phyloP scores from a whole-genome alignment of 495 filamentous ascomycete genomes.

The Achaetomiella virescens region DNA sequence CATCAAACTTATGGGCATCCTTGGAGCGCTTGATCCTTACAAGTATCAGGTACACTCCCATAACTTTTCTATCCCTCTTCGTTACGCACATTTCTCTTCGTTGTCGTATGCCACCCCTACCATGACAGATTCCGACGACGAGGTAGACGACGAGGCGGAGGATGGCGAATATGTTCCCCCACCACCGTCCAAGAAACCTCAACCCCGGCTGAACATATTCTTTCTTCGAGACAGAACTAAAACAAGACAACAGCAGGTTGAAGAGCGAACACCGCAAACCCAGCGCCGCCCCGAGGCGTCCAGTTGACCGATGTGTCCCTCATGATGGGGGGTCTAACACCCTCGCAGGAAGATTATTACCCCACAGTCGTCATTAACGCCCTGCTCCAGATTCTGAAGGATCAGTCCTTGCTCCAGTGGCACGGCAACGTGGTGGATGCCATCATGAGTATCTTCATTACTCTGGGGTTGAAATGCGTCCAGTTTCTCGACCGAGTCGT shows the following conservation, averaged over 20 bases:
- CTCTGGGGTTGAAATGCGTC: conserved; percentile 89
- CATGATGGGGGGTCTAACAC: conserved; percentile 96
- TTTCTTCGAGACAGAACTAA: conserved; percentile 39
- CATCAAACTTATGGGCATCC: conserved; percentile 89
- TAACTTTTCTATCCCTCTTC: conserved; percentile 11
- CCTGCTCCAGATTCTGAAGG: conserved; percentile 81
- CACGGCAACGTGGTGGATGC: conserved; percentile 96
- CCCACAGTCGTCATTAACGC: conserved; percentile 97
- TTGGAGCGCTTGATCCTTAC: conserved; percentile 95
- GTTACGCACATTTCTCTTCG: conserved; percentile 5
- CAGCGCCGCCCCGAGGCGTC: conserved; percentile 55
- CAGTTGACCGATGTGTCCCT: conserved; percentile 87
- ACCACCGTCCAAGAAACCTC: not conserved
- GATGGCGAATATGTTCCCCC: not conserved
- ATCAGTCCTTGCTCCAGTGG: conserved; percentile 78
- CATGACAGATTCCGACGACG: conserved; percentile 13
- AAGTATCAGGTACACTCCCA: conserved; percentile 65
- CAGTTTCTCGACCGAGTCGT: conserved; percentile 89
- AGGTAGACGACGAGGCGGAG: conserved; percentile 1
- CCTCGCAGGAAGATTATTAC: conserved; percentile 95
- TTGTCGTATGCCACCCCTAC: conserved; percentile 10
- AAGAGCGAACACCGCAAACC: conserved; percentile 57
- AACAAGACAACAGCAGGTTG: conserved; percentile 40
- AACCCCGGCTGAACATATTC: conserved; percentile 40
- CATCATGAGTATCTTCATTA: conserved; percentile 97